Base-by-base conservation (phyloP, 2,329 filamentous ascomycete genomes). In the Penicillium brasilianum region DNA sequence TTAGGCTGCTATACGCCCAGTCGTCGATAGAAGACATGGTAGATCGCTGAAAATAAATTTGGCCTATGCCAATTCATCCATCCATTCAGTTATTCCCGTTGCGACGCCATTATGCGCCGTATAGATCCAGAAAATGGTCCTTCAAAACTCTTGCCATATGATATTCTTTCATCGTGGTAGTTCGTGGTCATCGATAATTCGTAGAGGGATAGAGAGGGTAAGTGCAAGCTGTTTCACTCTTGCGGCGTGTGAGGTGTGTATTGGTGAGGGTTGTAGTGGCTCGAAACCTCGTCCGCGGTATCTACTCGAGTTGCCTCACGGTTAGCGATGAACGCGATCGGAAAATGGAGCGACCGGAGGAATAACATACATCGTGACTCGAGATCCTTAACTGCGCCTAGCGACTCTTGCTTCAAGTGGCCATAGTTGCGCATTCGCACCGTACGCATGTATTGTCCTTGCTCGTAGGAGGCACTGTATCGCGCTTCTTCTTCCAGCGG, bases 361-460 rank as follows among this genome's bases (percentile, higher is more conserved):
- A 13, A 16, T 3, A 25, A 62, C 69, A 11, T 66, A 72, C 70
- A 69, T 49, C 60, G 63, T 13, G 70, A 69, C 43, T 72, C 70
- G 5, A 71, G 28, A 36, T 72, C 70, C 28, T 49, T 60, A 2
- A 16, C 50, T n/a, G 41, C 32, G n/a, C 54, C 22, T 46, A 66
- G 49, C 6, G 70, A 71, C 43, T 70, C 68, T 9, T 64, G 66
- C 13, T 63, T 68, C 18, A 74, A 65, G 41, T 65, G 36, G 0
- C 64, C 61, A 18, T 71, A 61, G 22, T 71, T 74, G 44, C 70
- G 65, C 60, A 71, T 44, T 3, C 74, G 70, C 28, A 76, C 68
- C 0, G 65, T 59, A 3, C 72, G 72, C 74, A 76, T 76, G 57
- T 76, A 76, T 13, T 64, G 53, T 30, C 69, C 63, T 41, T 76